Base-by-base conservation (phyloP, 225 moss, liverwort and hornwort species). In the Thuidium tamariscinum region DNA sequence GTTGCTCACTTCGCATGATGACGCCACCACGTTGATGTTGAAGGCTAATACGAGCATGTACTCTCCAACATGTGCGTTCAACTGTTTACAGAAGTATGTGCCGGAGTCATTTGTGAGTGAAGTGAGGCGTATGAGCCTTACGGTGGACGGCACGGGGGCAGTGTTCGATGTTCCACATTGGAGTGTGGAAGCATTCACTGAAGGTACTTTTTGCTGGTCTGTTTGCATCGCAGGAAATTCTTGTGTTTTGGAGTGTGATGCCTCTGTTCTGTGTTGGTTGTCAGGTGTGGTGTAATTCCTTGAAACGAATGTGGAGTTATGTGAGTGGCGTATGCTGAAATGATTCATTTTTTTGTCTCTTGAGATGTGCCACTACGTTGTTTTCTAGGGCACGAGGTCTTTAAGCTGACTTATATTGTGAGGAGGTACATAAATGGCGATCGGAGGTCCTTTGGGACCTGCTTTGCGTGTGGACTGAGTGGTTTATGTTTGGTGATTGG, bases 121-220 rank as follows among this genome's bases (percentile, higher is more conserved):
- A 80, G 98, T 97, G 34, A 91, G 94, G 81, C 94, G 95, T 57
- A 97, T 97, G 96, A 93, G 89, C 81, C 69, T 98, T 3, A 93
- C 95, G 10, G 95, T 90, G 17, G 98, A 97, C 86, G 92, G 95
- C 6, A 91, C 39, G 85, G 93, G 94, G 78, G 97, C 97, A 26
- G 97, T 99, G 13, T 99, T 99, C 73, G 98, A 99, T 82, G 94
- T 96, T 14, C 95, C 96, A 15, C 54, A 90, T 51, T 83, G 81
- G 83, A 86, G 89, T 16, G 95, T 94, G 3, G 90, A 94, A 48
- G 90, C 90, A 14, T 93, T 99, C 86, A 88, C 72, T 11, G 89
- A 86, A 78, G 93, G 95, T 95, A 87, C 16, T 37, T 46, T 23
- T 62, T 7, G 30, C 10, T 62, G 6, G 22, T 2, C 61, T 55